A percentile compares a stretch with the other conserved stretches of the same genome.
These are phyloP conservation scores for Triangularia verruculosa DNA, from an alignment of 2,329 filamentous ascomycete species.

Conservation along the genomic window DNA sequence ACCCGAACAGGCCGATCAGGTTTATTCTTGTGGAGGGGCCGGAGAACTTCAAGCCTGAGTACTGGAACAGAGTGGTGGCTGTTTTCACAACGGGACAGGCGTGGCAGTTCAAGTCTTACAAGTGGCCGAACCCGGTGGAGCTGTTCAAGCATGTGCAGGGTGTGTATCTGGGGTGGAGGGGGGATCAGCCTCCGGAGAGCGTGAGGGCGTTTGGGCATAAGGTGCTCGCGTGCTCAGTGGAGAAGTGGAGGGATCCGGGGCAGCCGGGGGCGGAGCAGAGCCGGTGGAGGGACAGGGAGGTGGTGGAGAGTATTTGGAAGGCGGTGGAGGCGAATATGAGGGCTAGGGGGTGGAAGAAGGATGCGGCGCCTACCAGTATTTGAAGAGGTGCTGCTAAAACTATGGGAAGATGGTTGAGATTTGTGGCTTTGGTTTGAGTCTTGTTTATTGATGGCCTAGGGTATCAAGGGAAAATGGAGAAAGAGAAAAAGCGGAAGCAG, in stretches of 20 bases:
- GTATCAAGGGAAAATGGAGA: not conserved
- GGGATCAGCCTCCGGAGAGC: slow-evolving; percentile 72
- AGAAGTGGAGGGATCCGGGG: slow-evolving; percentile 68
- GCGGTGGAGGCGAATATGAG: slow-evolving; percentile 85
- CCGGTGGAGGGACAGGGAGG: slow-evolving; percentile 83
- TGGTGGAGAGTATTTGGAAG: slow-evolving; percentile 91
- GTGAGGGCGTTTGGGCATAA: slow-evolving; percentile 83
- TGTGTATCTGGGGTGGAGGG: slow-evolving; percentile 87
- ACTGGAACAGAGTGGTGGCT: slow-evolving; percentile 92
- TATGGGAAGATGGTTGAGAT: not conserved
- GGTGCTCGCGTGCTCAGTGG: slow-evolving; percentile 75
- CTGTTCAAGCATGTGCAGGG: slow-evolving; percentile 86
- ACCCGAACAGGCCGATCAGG: slow-evolving; percentile 68
- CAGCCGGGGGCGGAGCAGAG: slow-evolving; percentile 47
- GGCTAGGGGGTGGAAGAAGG: slow-evolving; percentile 75
- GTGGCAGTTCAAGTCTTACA: slow-evolving; percentile 99
- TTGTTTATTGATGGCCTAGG: not conserved
- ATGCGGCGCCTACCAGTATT: slow-evolving; percentile 59
- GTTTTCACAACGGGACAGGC: slow-evolving; percentile 97
- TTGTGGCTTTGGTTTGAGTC: not conserved
- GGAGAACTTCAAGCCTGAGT: slow-evolving; percentile 94
- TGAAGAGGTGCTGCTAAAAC: too few species aligned
- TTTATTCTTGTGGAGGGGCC: slow-evolving; percentile 95
- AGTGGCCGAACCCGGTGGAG: slow-evolving; percentile 85
- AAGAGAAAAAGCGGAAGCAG: slow-evolving; percentile 1